Percentiles rank a stretch among this genome's conserved stretches.
These are phyloP conservation scores for Boletellus sp. DNA, from an alignment of 768 basidiomycete genomes.

Conservation along the genomic window DNA sequence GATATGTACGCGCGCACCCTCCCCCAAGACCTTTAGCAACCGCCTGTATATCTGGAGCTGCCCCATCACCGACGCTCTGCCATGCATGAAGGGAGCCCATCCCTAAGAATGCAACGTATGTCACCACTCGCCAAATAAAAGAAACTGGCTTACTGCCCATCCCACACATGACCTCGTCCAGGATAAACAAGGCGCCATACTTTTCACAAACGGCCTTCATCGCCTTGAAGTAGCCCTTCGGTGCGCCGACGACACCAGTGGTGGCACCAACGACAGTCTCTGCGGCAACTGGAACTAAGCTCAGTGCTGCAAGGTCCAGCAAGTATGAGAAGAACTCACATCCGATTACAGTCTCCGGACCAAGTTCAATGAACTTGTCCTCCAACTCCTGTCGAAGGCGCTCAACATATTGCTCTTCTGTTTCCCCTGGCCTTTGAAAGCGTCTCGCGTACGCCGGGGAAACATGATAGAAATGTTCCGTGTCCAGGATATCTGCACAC, in stretches of 20 bases:
- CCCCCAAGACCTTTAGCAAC: constrained; percentile 89
- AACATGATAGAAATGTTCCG: constrained; percentile 73
- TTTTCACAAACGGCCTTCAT: constrained; percentile 82
- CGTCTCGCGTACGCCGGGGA: constrained; percentile 84
- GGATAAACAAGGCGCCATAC: constrained; percentile 68
- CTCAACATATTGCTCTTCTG: constrained; percentile 75
- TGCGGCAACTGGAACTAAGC: constrained; percentile 55
- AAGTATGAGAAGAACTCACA: constrained; percentile 44
- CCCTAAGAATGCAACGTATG: constrained; percentile 38
- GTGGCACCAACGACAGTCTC: constrained; percentile 88
- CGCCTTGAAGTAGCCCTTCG: constrained; percentile 81
- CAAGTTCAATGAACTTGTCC: constrained; percentile 78
- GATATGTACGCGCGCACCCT: constrained; percentile 49
- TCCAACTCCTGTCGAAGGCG: constrained; percentile 79
- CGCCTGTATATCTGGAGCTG: constrained; percentile 79
- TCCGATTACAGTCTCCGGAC: constrained; percentile 77
- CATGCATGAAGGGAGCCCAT: constrained; percentile 87
- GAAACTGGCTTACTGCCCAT: constrained; percentile 68
- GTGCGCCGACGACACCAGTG: constrained; percentile 70
- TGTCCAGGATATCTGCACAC: constrained; percentile 63
- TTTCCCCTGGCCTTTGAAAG: constrained; percentile 67
- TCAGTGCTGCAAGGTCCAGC: neutral
- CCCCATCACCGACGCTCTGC: constrained; percentile 78
- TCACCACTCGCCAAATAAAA: neutral
- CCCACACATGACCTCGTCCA: constrained; percentile 92